A percentile compares a stretch with the other conserved stretches of the same genome.
Evolutionary conservation across 2,329 filamentous ascomycete species (phyloP).

Genomic region (Berkeleyomyces basicola): DNA sequence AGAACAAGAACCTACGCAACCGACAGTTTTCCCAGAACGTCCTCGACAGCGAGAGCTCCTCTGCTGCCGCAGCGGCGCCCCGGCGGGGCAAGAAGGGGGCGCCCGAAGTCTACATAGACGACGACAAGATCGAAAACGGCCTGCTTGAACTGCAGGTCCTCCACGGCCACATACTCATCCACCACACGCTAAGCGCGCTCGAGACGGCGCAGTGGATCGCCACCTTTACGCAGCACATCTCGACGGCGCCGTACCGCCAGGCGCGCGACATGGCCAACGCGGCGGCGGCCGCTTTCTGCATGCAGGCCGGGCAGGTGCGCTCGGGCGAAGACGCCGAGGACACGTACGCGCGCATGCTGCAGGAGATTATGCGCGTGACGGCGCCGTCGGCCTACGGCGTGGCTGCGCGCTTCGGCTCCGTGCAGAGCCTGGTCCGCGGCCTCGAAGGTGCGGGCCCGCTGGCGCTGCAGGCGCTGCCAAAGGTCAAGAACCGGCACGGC

Average conservation of each 20-base stretch:
- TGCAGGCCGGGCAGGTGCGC: conserved; percentile 61
- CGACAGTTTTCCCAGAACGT: conserved; percentile 51
- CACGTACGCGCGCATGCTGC: conserved; percentile 58
- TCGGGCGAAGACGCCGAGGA: conserved; percentile 48
- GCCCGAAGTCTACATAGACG: conserved; percentile 31
- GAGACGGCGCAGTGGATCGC: conserved; percentile 60
- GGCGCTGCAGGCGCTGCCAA: conserved; percentile 44
- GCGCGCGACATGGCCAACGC: conserved; percentile 31
- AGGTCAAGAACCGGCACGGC: conserved; percentile 40
- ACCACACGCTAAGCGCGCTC: conserved; percentile 43
- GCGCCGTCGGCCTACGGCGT: conserved; percentile 57
- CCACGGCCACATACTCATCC: conserved; percentile 44
- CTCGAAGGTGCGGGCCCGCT: conserved; percentile 42
- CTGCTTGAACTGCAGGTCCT: conserved; percentile 52
- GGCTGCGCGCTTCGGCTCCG: conserved; percentile 39
- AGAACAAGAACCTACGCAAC: conserved; percentile 51
- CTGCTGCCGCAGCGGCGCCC: conserved; percentile 14
- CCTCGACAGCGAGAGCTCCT: conserved; percentile 22
- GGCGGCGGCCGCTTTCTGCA: conserved; percentile 52
- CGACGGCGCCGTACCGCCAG: conserved; percentile 54
- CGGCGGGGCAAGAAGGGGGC: conserved; percentile 20
- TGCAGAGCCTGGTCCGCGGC: conserved; percentile 39
- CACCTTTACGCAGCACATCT: conserved; percentile 62
- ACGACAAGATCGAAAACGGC: conserved; percentile 54
- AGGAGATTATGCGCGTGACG: conserved; percentile 57